A percentile compares a stretch with the other conserved stretches of the same genome.
phyloP scores from a whole-genome alignment of 148 eudicot species.

The Diospyros kaki region DNA sequence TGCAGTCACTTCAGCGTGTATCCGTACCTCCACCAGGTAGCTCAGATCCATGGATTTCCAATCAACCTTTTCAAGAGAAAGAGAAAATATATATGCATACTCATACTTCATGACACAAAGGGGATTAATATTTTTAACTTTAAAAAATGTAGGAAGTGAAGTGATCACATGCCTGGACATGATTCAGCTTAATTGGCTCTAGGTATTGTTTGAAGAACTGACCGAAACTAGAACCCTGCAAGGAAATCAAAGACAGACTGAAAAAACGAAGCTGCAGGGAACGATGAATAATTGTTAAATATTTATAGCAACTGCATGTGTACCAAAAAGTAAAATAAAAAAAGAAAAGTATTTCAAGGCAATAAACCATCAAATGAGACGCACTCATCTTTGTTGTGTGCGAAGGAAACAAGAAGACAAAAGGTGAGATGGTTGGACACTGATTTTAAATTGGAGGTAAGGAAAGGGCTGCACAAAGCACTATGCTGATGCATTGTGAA shows the following conservation, averaged over 20 bases:
- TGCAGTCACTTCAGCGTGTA: neutral
- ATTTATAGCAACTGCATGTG: neutral
- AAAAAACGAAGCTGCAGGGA: neutral
- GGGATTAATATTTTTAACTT: neutral
- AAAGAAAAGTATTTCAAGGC: no score
- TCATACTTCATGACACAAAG: neutral
- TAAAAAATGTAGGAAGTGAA: conserved; percentile 8
- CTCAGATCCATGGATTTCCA: conserved; percentile 94
- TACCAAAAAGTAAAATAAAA: no score
- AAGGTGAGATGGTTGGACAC: neutral
- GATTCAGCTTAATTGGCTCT: conserved; percentile 89
- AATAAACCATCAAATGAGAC: no score
- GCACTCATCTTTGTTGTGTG: no score
- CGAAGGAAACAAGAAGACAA: neutral
- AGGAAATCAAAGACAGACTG: conserved; percentile 13
- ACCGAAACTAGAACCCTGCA: conserved; percentile 95
- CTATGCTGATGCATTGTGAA: neutral
- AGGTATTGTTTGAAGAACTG: conserved; percentile 93
- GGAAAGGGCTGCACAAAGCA: neutral
- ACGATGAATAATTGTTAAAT: neutral
- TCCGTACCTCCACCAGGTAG: conserved; percentile 82
- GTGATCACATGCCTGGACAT: conserved; percentile 53
- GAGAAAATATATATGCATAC: conserved; percentile 7
- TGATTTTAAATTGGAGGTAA: neutral
- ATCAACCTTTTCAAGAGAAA: conserved; percentile 56